Percentiles rank a stretch among this genome's conserved stretches.
Conservation (phyloP, 345 rosid species). For the Anastatica hierochuntica region DNA sequence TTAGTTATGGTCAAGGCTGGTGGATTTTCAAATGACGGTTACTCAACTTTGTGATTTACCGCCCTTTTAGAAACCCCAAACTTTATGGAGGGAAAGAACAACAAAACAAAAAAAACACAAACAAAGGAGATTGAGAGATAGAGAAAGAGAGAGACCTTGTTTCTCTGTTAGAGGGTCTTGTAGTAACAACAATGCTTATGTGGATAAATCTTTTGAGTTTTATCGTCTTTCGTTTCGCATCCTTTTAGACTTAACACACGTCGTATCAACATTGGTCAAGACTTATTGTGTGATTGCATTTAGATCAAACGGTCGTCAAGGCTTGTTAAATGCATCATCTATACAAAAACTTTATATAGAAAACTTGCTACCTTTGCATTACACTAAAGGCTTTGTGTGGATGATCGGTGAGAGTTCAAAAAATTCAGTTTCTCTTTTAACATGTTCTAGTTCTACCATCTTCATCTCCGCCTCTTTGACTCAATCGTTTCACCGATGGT, state of each 20-base stretch:
- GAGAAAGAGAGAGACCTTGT: constrained; percentile 19
- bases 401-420: no score
- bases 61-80: constrained; percentile 14
- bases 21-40: constrained; percentile 21
- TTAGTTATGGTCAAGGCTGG: constrained; percentile 17
- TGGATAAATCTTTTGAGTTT: constrained; percentile 8
- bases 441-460: no score
- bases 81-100: constrained; percentile 15
- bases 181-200: constrained; percentile 22
- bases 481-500: no score
- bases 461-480: no score
- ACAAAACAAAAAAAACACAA: not conserved
- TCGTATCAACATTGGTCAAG: not conserved
- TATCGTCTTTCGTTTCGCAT: constrained; percentile 8
- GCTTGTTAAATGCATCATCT: not conserved
- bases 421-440: no score
- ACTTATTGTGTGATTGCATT: constrained; percentile 2
- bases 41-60: constrained; percentile 12
- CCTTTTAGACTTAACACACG: constrained; percentile 15
- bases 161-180: constrained; percentile 16
- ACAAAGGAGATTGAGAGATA: not conserved
- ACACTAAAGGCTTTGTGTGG: not conserved
- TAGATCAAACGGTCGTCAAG: constrained; percentile 9
- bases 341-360: no score
- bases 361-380: not conserved